phyloP scores from a whole-genome alignment of 345 rosid species.

The Boechera stricta region DNA sequence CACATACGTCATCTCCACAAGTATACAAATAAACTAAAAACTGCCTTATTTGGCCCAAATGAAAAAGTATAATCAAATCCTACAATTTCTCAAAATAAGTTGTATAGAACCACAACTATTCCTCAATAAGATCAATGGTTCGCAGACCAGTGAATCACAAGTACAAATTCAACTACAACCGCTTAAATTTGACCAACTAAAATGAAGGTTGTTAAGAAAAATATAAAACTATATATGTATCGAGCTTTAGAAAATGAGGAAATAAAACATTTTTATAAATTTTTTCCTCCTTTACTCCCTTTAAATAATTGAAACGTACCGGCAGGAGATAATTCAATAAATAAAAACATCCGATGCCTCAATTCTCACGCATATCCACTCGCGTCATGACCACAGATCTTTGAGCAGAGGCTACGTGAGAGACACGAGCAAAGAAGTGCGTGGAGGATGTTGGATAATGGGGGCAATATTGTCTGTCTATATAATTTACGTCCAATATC shows the following conservation, averaged over 20 bases:
- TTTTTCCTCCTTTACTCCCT: constrained; percentile 6
- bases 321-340: constrained; percentile 7
- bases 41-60: not conserved
- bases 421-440: not conserved
- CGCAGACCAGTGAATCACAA: not conserved
- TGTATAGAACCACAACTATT: not conserved
- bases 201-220: not conserved
- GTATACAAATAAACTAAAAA: not conserved
- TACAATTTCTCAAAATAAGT: not conserved
- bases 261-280: not conserved
- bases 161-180: not conserved
- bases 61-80: not conserved
- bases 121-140: not conserved
- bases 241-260: not conserved
- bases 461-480: constrained; percentile 19
- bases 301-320: constrained; percentile 34
- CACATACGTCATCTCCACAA: not conserved
- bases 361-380: constrained; percentile 12
- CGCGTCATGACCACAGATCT: constrained; percentile 11
- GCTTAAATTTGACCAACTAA: constrained; percentile 26
- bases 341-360: not conserved
- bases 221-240: not conserved
- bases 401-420: not conserved
- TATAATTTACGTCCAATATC: constrained; percentile 7
- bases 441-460: not conserved